Evolutionary conservation across 176 grass and related monocot species (phyloP), one percentile per base, ranked within the genome.

Genomic region (Pontederia crassipes): DNA sequence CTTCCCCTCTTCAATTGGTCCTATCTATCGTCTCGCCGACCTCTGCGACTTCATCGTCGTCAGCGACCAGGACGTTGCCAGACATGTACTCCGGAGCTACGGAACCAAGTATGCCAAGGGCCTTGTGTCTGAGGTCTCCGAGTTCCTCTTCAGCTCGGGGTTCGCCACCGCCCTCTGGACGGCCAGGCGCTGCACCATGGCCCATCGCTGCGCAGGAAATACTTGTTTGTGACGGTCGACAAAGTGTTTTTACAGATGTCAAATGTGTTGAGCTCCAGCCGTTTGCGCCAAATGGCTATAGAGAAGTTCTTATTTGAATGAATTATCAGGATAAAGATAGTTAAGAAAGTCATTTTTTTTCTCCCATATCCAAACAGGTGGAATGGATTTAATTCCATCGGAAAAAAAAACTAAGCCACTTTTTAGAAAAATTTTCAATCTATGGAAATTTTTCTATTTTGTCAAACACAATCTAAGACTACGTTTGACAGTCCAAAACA

Each of bases 1-100:
- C 84, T 97, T 4, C 93, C 93, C 26, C 69, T 97, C 56, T 97
- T 91, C 79, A 97, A 97, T 64, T 97, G 84, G 93, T 88, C 91
- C 93, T 1, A 70, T 97, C 49, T 97, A 97, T 75, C 87, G 84
- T 53, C 93, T 97, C 18, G 84, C 93, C 15, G 93, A 87, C 17
- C 81, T 87, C 0, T 80, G 81, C n/a, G 67, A 97, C 52, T 91
- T 97, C 74, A 84, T 97, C 51, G 70, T 97, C 54, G 81, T 97
- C 63, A 97, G 87, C 62, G 87, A 97, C 60, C 93, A 84, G 9
- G 73, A 84, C 49, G 74, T 88, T 5, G 84, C 87, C 35, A 88
- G 67, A 73, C 93, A 97, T 70, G 93, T 97, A 12, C 78, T 97
- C 47, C 80, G 93, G 32, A 83, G 80, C n/a, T 97, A 97, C 60